A percentile compares a stretch with the other conserved stretches of the same genome.
phyloP scores from a whole-genome alignment of 129 eudicot species.

The Pseudognaphalium luteoalbum region DNA sequence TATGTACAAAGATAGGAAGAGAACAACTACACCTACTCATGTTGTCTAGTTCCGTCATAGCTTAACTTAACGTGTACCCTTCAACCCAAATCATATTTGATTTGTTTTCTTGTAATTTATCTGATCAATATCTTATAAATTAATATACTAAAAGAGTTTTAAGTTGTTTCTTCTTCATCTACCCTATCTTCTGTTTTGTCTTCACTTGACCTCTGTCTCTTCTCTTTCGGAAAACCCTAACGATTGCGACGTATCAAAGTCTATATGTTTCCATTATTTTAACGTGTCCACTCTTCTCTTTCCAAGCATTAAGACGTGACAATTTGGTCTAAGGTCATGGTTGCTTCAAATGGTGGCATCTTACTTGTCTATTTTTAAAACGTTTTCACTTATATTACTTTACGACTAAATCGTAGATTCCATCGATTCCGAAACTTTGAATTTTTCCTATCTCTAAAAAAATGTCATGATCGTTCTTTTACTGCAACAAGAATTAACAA shows the following conservation, averaged over 20 bases:
- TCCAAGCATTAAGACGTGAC: slow-evolving; percentile 49
- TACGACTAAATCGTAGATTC: slow-evolving; percentile 12
- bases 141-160: too few species aligned
- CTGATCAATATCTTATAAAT: too few species aligned
- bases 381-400: slow-evolving; percentile 15
- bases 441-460: slow-evolving; percentile 5
- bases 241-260: slow-evolving; percentile 25
- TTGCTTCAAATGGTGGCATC: slow-evolving; percentile 58
- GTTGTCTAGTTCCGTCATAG: slow-evolving; percentile 1
- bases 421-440: background rate
- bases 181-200: slow-evolving; percentile 38
- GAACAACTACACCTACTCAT: background rate
- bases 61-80: slow-evolving; percentile 35
- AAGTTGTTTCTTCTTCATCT: slow-evolving; percentile 17
- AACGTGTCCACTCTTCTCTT: slow-evolving; percentile 35
- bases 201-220: slow-evolving; percentile 30
- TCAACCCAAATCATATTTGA: slow-evolving; percentile 13
- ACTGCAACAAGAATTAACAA: background rate
- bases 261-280: slow-evolving; percentile 31
- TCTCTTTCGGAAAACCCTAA: slow-evolving; percentile 27
- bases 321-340: slow-evolving; percentile 68
- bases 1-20: background rate
- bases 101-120: slow-evolving; percentile 5
- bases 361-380: slow-evolving; percentile 32
- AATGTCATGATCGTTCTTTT: background rate